Conservation (phyloP, 2,329 filamentous ascomycete species). For the Neurospora sp. region DNA sequence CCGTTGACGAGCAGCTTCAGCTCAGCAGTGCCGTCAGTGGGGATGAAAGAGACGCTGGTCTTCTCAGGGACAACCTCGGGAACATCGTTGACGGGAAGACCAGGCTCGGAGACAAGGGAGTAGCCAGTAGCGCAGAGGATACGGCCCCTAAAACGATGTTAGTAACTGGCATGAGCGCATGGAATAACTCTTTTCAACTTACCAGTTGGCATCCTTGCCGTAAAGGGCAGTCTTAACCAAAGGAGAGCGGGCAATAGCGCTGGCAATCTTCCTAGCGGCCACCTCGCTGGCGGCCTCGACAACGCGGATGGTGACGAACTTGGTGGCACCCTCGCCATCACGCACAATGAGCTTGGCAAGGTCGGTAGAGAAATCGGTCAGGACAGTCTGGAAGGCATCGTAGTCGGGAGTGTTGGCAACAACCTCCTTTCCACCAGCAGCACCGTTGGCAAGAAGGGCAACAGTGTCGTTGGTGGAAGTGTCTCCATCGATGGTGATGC, state of each 20-base stretch:
- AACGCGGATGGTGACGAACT: constrained; percentile 91
- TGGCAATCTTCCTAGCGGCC: constrained; percentile 70
- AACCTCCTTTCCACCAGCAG: constrained; percentile 63
- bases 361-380: constrained; percentile 71
- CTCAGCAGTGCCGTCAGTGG: constrained; percentile 65
- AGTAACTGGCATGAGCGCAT: neutral
- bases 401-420: constrained; percentile 49
- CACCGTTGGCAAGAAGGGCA: constrained; percentile 89
- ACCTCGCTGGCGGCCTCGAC: constrained; percentile 58
- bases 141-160: constrained; percentile 49
- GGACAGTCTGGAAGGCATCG: constrained; percentile 55
- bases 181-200: neutral
- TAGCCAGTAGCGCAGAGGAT: constrained; percentile 94
- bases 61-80: constrained; percentile 55
- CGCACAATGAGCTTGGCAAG: constrained; percentile 89
- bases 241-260: constrained; percentile 80
- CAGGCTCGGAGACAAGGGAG: constrained; percentile 50
- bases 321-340: constrained; percentile 94
- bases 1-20: constrained; percentile 68
- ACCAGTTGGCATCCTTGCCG: constrained; percentile 90
- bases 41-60: constrained; percentile 71
- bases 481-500: constrained; percentile 93
- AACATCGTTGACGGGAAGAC: constrained; percentile 46
- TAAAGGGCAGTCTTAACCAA: constrained; percentile 97
- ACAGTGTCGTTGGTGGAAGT: constrained; percentile 97